These are phyloP conservation scores for Tricholomella constricta DNA, from an alignment of 768 basidiomycete species.

Conservation along the genomic window DNA sequence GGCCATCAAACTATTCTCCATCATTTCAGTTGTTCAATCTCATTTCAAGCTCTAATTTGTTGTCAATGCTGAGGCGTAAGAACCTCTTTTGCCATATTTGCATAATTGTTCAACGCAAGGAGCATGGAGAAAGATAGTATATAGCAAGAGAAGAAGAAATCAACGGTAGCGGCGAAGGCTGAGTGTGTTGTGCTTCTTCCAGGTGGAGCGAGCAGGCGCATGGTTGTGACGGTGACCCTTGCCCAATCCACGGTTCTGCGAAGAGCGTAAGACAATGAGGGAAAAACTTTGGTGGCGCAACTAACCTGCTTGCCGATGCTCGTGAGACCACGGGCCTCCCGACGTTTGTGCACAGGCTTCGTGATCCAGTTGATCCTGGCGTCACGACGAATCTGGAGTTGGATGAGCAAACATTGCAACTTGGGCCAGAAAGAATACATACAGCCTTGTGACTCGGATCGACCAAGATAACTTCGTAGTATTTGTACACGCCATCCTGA, in stretches of 20 bases:
- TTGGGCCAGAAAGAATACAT: conserved; percentile 30
- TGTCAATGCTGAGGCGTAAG: neutral
- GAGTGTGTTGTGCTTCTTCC: conserved; percentile 99
- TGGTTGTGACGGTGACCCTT: conserved; percentile 96
- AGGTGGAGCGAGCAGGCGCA: conserved; percentile 85
- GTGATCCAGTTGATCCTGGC: conserved; percentile 99
- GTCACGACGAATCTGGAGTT: conserved; percentile 82
- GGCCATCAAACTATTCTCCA: neutral
- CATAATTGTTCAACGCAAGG: conserved; percentile 24
- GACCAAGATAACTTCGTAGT: conserved; percentile 98
- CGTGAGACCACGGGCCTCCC: conserved; percentile 97
- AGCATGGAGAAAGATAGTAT: conserved; percentile 24
- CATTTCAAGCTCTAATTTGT: too few species aligned
- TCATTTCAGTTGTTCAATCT: neutral
- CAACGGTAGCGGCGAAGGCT: conserved; percentile 87
- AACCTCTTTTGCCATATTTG: conserved; percentile 1
- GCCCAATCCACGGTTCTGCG: conserved; percentile 93
- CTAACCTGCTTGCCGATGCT: conserved; percentile 86
- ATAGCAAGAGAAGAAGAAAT: conserved; percentile 32
- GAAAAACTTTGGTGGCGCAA: conserved; percentile 32
- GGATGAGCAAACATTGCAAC: conserved; percentile 2
- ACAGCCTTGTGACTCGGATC: conserved; percentile 95
- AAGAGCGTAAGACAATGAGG: conserved; percentile 7
- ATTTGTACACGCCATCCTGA: conserved; percentile 98
- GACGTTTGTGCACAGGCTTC: conserved; percentile 97